Base-by-base conservation (phyloP, 257 asterid genomes). In the Solanum gracilifrons region DNA sequence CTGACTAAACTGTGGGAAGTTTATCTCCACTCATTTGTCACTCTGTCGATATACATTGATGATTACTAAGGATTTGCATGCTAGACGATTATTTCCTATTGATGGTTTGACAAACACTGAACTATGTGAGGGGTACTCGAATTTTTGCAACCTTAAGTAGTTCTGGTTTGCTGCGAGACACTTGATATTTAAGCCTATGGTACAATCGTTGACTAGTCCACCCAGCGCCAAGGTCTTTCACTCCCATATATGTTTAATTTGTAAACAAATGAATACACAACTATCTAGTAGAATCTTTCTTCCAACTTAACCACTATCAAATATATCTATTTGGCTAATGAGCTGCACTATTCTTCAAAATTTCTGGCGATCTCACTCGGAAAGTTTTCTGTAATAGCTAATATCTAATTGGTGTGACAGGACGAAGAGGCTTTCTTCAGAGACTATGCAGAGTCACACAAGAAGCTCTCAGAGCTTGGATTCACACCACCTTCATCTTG, bases 401-500 rank as follows among this genome's bases (percentile, higher is more conserved):
- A 80, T 15, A 77, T 13, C 41, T 64, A 39, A 5, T 84, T 85
- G 0, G 21, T 62, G 51, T 36, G 55, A 74, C 90, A 95, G 98
- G 98, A 97, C 73, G 95, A 97, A 91, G 99, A 97, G 82, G 93
- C 94, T 84, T 95, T 97, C 93, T 93, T 95, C 91, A 92, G 83
- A 89, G 98, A 97, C 88, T 95, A 97, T 43, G 98, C 98, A 1
- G 93, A 71, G 7, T 95, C 98, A 36, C 98, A 97, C 91, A 95
- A 97, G 89, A 95, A 92, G 84, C 96, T 97, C n/a, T 95, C 98
- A 2, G 98, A 97, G 88, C 93, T 97, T 36, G 98, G 98, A 48
- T 95, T 97, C 75, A 77, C 84, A 73, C 92, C 91, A 11, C 92
- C 94, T 35, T 87, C 89, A 2, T 90, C 93, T 10, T n/a, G 55